Base-by-base conservation (phyloP, 2,329 filamentous ascomycete species). In the Stenocarpella maydis region DNA sequence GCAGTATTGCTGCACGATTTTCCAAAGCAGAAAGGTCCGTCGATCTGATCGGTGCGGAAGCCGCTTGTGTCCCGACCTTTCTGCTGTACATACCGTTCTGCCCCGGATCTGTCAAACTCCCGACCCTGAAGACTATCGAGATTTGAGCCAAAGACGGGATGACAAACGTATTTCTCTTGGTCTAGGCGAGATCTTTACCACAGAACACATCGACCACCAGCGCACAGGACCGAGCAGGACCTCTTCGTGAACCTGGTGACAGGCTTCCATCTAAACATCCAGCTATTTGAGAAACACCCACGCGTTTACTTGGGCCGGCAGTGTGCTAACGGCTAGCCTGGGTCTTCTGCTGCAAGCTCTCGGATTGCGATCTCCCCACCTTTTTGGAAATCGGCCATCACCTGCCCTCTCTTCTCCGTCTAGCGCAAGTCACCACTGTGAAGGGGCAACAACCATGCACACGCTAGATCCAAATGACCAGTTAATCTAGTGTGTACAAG, bases 311-410 rank as follows among this genome's bases (percentile, higher is more conserved):
- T 21, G 53, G 52, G 41, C 54, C 65, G 39, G 65, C 41, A 41
- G 49, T 34, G 41, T 45, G 28, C 24, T 41, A 63, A n/a, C n/a
- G 68, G 68, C 37, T 67, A 65, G 70, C 58, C 24, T 28, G 47
- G 45, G 31, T 34, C 55, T 47, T 68, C 50, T 52, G 45, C 70
- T 71, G 64, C 68, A 70, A 52, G 64, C 41, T 55, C 45, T 70
- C 58, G 58, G 64, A 39, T 52, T 71, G 68, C 21, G 55, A 65
- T 70, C 52, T 70, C 24, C 58, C 41, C 65, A 47, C 54, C 49
- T 58, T 49, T 43, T 58, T 47, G n/a, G 61, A 26, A 34, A 37
- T 39, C 31, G 31, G 34, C 15, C 45, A 53, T 65, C 47, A 39
- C 41, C 31, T 58, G 34, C 28, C 45, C 55, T 53, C 31, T 61